Evolutionary conservation across 2,329 filamentous ascomycete species (phyloP), one percentile per base, ranked within the genome.

Genomic region (Aureobasidium sp.): DNA sequence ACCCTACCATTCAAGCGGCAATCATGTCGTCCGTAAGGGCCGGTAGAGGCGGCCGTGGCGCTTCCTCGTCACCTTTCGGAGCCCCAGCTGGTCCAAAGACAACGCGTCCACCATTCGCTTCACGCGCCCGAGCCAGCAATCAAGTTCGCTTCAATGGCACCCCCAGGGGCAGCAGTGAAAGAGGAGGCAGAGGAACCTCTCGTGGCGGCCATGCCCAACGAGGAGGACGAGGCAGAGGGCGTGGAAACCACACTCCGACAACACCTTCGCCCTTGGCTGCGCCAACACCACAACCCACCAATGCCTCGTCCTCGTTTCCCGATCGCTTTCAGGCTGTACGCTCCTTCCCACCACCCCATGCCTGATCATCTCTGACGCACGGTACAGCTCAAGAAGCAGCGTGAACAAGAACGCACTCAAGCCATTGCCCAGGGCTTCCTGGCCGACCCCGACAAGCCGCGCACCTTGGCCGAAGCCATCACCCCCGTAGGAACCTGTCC

Each of bases 401-500:
- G 78, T 48, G 72, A 76, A 53, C 69, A 65, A 53, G 71, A 79
- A 61, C 71, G 76, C 55, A 68, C 72, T 56, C 62, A 71, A 47
- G 78, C 78, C 21, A 80, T 81, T 45, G 69, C 64, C 53, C 65
- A 73, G 60, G 78, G 77, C 40, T 71, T 76, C 54, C 76, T 81
- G 65, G 74, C 75, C 30, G 78, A 84, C 61, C 81, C 80, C 4
- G 75, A 80, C 55, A 79, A 79, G 60, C 79, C 78, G n/a, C 79
- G 77, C 50, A 74, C 72, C 21, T 69, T 84, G 55, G 74, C 75
- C 25, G 74, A 83, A 57, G 80, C 81, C 24, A 81, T 84, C 60
- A 82, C 78, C 17, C 74, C 78, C 0, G 75, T 80, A 4, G 81
- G 80, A 47, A 79, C 76, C 47, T 84, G 81, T 65, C 74, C 74